Percentiles rank a stretch among this genome's conserved stretches.
phyloP scores from a whole-genome alignment of 73 alveolate genomes.

The Tetrahymena thermophila region DNA sequence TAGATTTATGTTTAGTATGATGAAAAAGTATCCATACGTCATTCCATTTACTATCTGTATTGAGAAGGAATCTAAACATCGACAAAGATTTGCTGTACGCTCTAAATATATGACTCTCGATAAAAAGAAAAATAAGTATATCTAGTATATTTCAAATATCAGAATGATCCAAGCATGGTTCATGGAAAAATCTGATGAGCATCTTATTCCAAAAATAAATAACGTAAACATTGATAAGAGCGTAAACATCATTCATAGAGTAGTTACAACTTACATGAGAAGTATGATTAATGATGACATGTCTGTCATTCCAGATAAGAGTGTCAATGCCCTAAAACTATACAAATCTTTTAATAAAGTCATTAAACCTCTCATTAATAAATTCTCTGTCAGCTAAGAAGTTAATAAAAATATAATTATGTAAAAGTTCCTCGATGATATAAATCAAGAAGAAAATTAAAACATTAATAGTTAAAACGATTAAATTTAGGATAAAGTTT shows the following conservation, averaged over 20 bases:
- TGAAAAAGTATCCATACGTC: conserved; percentile 61
- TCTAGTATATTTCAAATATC: conserved; percentile 57
- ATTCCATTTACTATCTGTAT: conserved; percentile 72
- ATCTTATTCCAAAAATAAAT: conserved; percentile 71
- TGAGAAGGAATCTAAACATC: conserved; percentile 68
- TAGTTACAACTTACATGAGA: conserved; percentile 61
- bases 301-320: background rate
- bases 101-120: conserved; percentile 79
- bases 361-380: conserved; percentile 6
- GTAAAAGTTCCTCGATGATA: conserved; percentile 15
- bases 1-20: conserved; percentile 49
- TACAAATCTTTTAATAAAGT: conserved; percentile 29
- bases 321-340: conserved; percentile 12
- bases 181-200: conserved; percentile 66
- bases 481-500: background rate
- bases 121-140: conserved; percentile 66
- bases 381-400: conserved; percentile 10
- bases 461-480: background rate
- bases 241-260: conserved; percentile 64
- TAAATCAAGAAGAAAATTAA: conserved; percentile 4
- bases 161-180: conserved; percentile 67
- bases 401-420: conserved; percentile 17
- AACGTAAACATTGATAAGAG: conserved; percentile 73
- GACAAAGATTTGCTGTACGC: conserved; percentile 78
- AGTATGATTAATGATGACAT: conserved; percentile 13